Evolutionary conservation across 2,329 filamentous ascomycete species (phyloP).

Genomic region (Colletotrichum theobromicola): DNA sequence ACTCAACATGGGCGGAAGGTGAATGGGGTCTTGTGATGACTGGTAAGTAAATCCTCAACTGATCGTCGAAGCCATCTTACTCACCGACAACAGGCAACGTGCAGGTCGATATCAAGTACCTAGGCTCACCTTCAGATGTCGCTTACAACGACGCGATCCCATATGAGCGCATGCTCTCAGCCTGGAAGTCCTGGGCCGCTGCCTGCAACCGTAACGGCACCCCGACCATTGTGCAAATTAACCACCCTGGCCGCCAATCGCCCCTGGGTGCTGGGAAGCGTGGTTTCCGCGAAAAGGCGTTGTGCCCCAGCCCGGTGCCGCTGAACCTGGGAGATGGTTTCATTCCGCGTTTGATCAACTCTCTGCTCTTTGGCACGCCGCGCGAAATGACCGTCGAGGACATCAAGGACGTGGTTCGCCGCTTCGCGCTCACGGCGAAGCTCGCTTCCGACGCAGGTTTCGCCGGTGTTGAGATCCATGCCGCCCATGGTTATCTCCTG

Average conservation of each 20-base stretch:
- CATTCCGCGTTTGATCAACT: slow-evolving; percentile 33
- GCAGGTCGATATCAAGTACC: slow-evolving; percentile 42
- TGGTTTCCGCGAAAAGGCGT: slow-evolving; percentile 38
- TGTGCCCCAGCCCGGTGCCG: slow-evolving; percentile 49
- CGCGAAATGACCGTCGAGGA: slow-evolving; percentile 60
- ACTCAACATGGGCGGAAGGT: slow-evolving; percentile 57
- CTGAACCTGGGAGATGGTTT: slow-evolving; percentile 44
- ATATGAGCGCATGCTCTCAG: slow-evolving; percentile 30
- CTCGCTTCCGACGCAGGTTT: slow-evolving; percentile 52
- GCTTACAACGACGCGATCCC: slow-evolving; percentile 35
- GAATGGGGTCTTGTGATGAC: slow-evolving; percentile 60
- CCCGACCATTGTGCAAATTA: slow-evolving; percentile 48
- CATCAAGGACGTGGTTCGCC: slow-evolving; percentile 55
- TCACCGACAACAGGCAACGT: slow-evolving; percentile 43
- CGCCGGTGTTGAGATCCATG: slow-evolving; percentile 50
- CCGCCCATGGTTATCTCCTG: slow-evolving; percentile 62
- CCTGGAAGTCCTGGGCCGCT: slow-evolving; percentile 43
- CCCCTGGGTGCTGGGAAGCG: slow-evolving; percentile 40
- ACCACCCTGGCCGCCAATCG: slow-evolving; percentile 53
- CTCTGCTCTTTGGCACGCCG: slow-evolving; percentile 56
- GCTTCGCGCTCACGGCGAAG: slow-evolving; percentile 59
- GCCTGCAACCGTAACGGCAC: slow-evolving; percentile 36
- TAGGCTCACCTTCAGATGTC: slow-evolving; percentile 39
- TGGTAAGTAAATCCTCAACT: slow-evolving; percentile 25
- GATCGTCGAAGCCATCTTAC: background rate